A percentile compares a stretch with the other conserved stretches of the same genome.
Conservation (phyloP, 352 stramenopile genomes). For the Globisporangium heterothallicum region DNA sequence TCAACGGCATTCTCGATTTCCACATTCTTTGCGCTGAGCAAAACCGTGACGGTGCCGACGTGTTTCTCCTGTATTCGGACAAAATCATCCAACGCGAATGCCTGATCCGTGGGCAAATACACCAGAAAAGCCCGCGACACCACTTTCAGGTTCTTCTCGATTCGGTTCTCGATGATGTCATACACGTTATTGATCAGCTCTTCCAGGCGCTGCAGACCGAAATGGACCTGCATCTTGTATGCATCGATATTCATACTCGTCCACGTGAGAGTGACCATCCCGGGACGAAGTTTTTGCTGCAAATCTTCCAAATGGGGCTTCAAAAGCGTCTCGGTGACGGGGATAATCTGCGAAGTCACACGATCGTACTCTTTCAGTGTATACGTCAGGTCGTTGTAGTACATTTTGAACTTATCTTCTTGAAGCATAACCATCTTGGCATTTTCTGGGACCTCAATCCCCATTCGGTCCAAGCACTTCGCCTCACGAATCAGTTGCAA, state of each 20-base stretch:
- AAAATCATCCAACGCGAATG: slow-evolving; percentile 85
- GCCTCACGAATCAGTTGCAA: slow-evolving; percentile 84
- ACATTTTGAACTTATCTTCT: slow-evolving; percentile 85
- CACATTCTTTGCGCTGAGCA: slow-evolving; percentile 75
- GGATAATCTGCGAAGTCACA: slow-evolving; percentile 69
- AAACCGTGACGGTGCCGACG: slow-evolving; percentile 47
- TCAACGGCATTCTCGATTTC: slow-evolving; percentile 86
- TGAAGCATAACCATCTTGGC: slow-evolving; percentile 82
- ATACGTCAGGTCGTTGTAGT: slow-evolving; percentile 82
- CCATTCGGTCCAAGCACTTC: slow-evolving; percentile 79
- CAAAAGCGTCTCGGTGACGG: slow-evolving; percentile 47
- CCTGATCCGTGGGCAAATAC: slow-evolving; percentile 71
- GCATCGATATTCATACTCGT: slow-evolving; percentile 88
- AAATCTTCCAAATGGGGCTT: slow-evolving; percentile 70
- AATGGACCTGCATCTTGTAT: slow-evolving; percentile 66
- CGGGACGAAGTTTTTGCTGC: slow-evolving; percentile 67
- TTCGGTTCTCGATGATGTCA: slow-evolving; percentile 80
- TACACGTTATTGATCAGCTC: slow-evolving; percentile 80
- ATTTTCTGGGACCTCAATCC: slow-evolving; percentile 78
- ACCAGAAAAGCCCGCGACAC: slow-evolving; percentile 76
- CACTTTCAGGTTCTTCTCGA: slow-evolving; percentile 82
- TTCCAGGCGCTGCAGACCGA: slow-evolving; percentile 62
- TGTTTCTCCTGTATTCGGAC: slow-evolving; percentile 78
- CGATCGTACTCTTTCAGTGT: slow-evolving; percentile 78
- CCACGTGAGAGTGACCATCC: slow-evolving; percentile 85